phyloP scores from a whole-genome alignment of 2,329 filamentous ascomycete genomes.

The Stemphylium lycopersici region DNA sequence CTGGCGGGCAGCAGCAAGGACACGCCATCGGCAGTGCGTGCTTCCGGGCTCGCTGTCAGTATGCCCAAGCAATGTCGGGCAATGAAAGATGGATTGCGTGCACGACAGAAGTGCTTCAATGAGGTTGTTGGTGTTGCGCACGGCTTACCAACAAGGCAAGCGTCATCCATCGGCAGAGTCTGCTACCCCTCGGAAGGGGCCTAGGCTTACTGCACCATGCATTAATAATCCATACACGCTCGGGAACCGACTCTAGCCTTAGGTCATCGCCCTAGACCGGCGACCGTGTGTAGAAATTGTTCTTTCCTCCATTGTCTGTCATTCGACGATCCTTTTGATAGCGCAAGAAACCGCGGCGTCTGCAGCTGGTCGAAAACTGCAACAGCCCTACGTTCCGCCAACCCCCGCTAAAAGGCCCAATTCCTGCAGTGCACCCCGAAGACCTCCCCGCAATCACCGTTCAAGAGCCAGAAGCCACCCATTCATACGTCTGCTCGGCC shows the following conservation, averaged over 20 bases:
- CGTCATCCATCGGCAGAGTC: conserved; percentile 11
- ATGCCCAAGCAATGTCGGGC: conserved; percentile 16
- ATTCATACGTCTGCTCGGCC: conserved; percentile 31
- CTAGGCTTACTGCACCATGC: conserved; percentile 8
- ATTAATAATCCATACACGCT: conserved; percentile 21
- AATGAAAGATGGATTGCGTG: conserved; percentile 16
- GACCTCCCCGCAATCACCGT: conserved; percentile 35
- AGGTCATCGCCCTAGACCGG: conserved; percentile 3
- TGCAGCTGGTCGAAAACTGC: conserved; percentile 19
- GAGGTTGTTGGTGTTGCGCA: conserved; percentile 14
- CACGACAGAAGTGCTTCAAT: conserved; percentile 9
- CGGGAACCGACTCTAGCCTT: conserved; percentile 8
- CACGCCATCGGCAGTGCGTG: conserved; percentile 9
- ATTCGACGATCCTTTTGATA: conserved; percentile 5
- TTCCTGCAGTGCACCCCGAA: conserved; percentile 42
- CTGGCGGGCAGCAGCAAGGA: neutral
- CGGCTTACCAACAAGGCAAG: conserved; percentile 14
- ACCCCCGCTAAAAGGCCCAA: conserved; percentile 40
- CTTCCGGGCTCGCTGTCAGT: conserved; percentile 19
- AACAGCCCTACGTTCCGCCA: conserved; percentile 22
- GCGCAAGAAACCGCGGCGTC: conserved; percentile 11
- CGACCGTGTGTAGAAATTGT: conserved; percentile 1
- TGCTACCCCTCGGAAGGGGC: conserved; percentile 4
- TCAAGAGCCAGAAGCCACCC: conserved; percentile 29
- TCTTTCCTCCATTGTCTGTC: conserved; percentile 1